Conservation (phyloP, 1,139 yeast genomes). For the Taphrina communis region DNA sequence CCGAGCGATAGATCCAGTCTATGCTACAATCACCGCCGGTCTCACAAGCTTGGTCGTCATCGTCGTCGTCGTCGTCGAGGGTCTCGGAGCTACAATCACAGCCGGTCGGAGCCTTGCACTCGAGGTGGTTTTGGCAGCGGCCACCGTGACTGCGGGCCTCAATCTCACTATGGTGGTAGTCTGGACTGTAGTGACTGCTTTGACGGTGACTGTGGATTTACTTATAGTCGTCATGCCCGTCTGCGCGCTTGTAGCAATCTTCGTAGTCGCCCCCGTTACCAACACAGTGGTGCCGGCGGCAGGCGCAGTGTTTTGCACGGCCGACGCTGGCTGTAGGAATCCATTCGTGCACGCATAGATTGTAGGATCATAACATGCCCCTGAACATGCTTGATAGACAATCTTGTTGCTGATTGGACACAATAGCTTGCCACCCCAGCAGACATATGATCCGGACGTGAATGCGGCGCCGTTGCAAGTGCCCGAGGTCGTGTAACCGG, state of each 20-base stretch:
- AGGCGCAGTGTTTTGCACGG: background rate
- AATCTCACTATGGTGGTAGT: background rate
- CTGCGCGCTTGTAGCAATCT: background rate
- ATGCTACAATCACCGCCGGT: too few relatives aligned
- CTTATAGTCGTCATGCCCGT: background rate
- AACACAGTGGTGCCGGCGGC: background rate
- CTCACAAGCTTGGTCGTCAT: too few relatives aligned
- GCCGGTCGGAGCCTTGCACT: background rate
- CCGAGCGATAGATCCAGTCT: too few relatives aligned
- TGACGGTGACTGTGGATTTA: background rate
- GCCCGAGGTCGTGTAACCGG: constrained; percentile 29
- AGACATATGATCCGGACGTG: constrained; percentile 20
- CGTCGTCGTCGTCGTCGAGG: too few relatives aligned
- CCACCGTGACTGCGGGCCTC: background rate
- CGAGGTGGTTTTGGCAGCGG: background rate
- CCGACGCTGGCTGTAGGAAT: constrained; percentile 18
- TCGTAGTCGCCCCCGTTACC: background rate
- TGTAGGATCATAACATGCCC: constrained; percentile 29
- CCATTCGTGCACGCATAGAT: constrained; percentile 25
- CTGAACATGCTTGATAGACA: constrained; percentile 23
- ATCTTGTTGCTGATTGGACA: constrained; percentile 28
- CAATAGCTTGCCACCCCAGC: constrained; percentile 28
- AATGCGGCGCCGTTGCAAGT: constrained; percentile 22
- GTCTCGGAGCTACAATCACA: too few relatives aligned
- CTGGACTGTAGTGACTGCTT: background rate